Base-by-base conservation (phyloP, 352 stramenopile species). In the Pelagophyceae sp. region DNA sequence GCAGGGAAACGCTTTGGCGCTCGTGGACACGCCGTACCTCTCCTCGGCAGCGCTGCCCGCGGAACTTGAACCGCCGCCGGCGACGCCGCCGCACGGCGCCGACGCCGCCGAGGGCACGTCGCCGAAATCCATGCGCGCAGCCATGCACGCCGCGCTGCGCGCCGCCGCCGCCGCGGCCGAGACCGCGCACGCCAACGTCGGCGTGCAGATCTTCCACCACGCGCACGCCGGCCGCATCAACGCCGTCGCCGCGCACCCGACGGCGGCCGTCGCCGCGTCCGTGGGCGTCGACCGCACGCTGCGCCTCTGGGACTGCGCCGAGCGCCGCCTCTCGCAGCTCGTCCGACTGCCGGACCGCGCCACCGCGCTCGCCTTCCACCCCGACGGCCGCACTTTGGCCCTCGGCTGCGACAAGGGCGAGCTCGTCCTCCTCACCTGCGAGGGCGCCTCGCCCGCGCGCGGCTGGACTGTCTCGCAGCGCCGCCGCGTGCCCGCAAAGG, bases 211-310 rank as follows among this genome's bases (percentile, higher is more conserved):
- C 75, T 31, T 78, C 63, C 37, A 69, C 58, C 72, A 78, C 40
- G 61, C 60, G 60, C 75, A 78, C 75, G 75, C 51, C 1, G 75
- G 75, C n/a, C 72, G 29, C 38, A 35, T 78, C 31, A 76, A 75
- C 40, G 11, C 31, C 32, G 11, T 96, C n/a, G 88, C 86, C 0
- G 80, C 83, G 0, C 90, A 96, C 78, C 91, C 91, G 0, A 83
- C 76, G 0, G 87, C 90, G 75, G 81, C 88, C 0, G 83, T 90
- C 74, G 92, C 94, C 40, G 87, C 83, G 2, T 90, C 89, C 0
- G 87, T 87, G 0, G 89, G 90, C 0, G 90, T 94, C 70, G 91
- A 96, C 64, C 84, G 87, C 0, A 86, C 78, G 29, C 79, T 96
- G 0, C 78, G 91, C 0, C 80, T 96, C 40, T 96, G 91, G 91